Conservation (phyloP, 192 early-diverging fungal species). For the Coemansia sp. region DNA sequence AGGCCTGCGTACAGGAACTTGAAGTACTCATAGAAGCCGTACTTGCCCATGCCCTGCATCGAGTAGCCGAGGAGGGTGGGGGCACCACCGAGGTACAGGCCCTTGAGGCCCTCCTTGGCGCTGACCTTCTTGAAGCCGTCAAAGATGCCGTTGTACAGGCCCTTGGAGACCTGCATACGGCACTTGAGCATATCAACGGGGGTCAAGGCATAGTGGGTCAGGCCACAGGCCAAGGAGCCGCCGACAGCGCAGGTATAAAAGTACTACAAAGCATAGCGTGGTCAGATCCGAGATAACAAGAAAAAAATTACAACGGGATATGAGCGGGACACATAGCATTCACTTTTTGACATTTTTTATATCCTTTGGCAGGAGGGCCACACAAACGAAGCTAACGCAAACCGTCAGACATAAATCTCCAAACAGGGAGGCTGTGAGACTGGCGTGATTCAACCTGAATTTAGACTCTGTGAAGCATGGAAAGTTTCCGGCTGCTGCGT, state of each 20-base stretch:
- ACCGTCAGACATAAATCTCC: no score
- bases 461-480: neutral
- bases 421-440: neutral
- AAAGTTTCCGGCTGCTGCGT: neutral
- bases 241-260: constrained; percentile 64
- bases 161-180: constrained; percentile 59
- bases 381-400: no score
- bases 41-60: constrained; percentile 83
- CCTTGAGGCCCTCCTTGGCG: constrained; percentile 67
- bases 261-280: constrained; percentile 41
- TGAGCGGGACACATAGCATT: neutral
- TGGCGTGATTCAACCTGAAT: neutral
- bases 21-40: constrained; percentile 89
- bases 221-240: constrained; percentile 64
- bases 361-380: no score
- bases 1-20: constrained; percentile 69
- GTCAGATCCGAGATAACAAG: neutral
- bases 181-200: constrained; percentile 60
- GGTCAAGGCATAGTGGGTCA: constrained; percentile 65
- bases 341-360: no score
- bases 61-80: constrained; percentile 86
- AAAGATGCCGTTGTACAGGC: constrained; percentile 55
- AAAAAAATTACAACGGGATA: neutral
- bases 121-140: constrained; percentile 58
- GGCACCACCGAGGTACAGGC: constrained; percentile 71